Percentiles rank a stretch among this genome's conserved stretches.
Conservation (phyloP, 2,329 filamentous ascomycete genomes). For the Ceratocystis eucalypticola region DNA sequence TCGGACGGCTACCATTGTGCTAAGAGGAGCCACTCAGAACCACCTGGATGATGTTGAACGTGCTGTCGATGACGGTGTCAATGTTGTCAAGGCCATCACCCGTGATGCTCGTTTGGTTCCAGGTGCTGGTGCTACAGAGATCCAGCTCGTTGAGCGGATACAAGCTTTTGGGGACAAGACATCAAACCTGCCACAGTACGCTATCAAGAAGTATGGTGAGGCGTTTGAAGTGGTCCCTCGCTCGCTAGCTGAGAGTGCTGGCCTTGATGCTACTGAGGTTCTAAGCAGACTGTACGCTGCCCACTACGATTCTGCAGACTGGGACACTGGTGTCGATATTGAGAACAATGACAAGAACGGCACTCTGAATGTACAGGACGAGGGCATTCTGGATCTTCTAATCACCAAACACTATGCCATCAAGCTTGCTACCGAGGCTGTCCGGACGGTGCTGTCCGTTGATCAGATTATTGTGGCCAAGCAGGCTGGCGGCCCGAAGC, state of each 20-base stretch:
- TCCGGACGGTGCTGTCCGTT: conserved; percentile 83
- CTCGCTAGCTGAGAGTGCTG: conserved; percentile 85
- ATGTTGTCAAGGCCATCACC: conserved; percentile 96
- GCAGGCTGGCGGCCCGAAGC: conserved; percentile 94
- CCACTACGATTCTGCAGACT: conserved; percentile 76
- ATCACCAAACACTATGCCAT: conserved; percentile 93
- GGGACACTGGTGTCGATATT: conserved; percentile 87
- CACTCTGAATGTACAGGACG: conserved; percentile 69
- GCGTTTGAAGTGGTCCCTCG: conserved; percentile 95
- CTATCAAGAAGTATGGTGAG: conserved; percentile 94
- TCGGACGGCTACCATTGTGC: conserved; percentile 82
- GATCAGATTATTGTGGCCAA: conserved; percentile 98
- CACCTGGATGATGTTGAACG: conserved; percentile 94
- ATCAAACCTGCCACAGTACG: conserved; percentile 82
- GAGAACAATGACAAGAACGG: conserved; percentile 75
- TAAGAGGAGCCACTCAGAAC: conserved; percentile 93
- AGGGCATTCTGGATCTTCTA: conserved; percentile 84
- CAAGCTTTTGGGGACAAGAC: conserved; percentile 85
- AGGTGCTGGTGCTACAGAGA: conserved; percentile 86
- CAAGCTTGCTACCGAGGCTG: conserved; percentile 88
- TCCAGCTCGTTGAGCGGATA: conserved; percentile 86
- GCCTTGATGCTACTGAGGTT: conserved; percentile 93
- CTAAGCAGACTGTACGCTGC: conserved; percentile 84
- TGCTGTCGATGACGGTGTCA: conserved; percentile 94
- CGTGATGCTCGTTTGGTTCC: conserved; percentile 83